Base-by-base conservation (phyloP, 2,329 filamentous ascomycete genomes). In the Aspergillus thermomutatus region DNA sequence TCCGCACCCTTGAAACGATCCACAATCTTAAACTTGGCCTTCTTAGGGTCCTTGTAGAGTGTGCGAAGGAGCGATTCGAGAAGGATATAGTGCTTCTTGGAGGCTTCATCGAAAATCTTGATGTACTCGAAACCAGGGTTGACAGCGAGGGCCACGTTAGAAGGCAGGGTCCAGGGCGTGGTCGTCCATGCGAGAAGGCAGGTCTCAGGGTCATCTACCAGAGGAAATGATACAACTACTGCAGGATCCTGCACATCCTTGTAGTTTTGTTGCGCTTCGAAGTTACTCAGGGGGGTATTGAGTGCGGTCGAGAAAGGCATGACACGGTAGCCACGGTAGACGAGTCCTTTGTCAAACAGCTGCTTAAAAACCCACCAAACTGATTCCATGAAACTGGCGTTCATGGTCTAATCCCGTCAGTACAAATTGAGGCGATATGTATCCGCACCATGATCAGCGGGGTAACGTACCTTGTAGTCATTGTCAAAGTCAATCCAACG, bases 401-500 rank as follows among this genome's bases (percentile, higher is more conserved):
- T 89, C 91, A 97, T 96, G 37, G 91, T 96, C 88, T 89, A 67
- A 45, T 37, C 28, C 14, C 8, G 8, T 21, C 46, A 53, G 14
- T 25, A n/a, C 14, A 37, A 37, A 37, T 37, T 7, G 14, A 37
- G 14, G 14, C 31, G 31, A 37, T 17, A 37, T 7, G 14, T 17
- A 23, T 46, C 3, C 21, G 11, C 21, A 26, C 11, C 47, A 49
- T 21, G 9, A 28, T 26, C 31, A 26, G n/a, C 6, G 26, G 14
- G 25, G 23, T 28, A 14, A 53, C 68, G 21, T 68, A 87, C 87
- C 85, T 96, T 96, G 81, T 96, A 97, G 73, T 97, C 91, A 67
- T 96, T 94, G 75, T 97, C 93, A 66, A 97, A 97, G 76, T 97
- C 93, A 67, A 97, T 94, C 93, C 93, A 97, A 56, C 93, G 88